Conservation (phyloP, 1,284 basidiomycete genomes). For the Sporisorium sorghi region DNA sequence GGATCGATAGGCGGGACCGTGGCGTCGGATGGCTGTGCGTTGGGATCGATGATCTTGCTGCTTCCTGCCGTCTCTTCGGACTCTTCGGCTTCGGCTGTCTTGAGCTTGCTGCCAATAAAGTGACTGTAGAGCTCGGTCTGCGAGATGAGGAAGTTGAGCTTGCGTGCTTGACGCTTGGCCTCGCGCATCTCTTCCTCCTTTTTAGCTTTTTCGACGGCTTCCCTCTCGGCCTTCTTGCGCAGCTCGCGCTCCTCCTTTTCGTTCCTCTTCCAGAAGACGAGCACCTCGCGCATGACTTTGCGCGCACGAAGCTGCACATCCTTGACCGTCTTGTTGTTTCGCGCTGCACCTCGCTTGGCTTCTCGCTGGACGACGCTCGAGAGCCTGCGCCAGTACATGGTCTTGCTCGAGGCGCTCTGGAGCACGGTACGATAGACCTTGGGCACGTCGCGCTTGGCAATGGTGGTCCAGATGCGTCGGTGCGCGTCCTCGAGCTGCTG, state of each 20-base stretch:
- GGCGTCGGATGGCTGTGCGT: slow-evolving; percentile 42
- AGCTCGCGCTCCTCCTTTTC: slow-evolving; percentile 91
- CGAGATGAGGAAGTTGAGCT: slow-evolving; percentile 98
- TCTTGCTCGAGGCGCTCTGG: slow-evolving; percentile 62
- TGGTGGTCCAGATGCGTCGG: slow-evolving; percentile 66
- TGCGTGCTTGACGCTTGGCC: slow-evolving; percentile 91
- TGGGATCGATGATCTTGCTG: slow-evolving; percentile 52
- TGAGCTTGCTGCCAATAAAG: slow-evolving; percentile 98
- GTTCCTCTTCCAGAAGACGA: slow-evolving; percentile 97
- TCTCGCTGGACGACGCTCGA: slow-evolving; percentile 81
- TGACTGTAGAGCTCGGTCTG: slow-evolving; percentile 99
- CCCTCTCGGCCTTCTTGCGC: slow-evolving; percentile 90
- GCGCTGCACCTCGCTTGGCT: slow-evolving; percentile 82
- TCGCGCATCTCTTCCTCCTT: slow-evolving; percentile 97
- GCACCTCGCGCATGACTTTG: slow-evolving; percentile 83
- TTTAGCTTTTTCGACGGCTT: slow-evolving; percentile 73
- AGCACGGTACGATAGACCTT: slow-evolving; percentile 67
- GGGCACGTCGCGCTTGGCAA: slow-evolving; percentile 68
- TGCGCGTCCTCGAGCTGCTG: slow-evolving; percentile 66
- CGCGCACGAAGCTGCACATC: slow-evolving; percentile 88
- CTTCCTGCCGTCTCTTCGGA: slow-evolving; percentile 73
- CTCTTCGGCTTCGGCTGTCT: slow-evolving; percentile 91
- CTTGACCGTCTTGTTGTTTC: slow-evolving; percentile 84
- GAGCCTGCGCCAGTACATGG: slow-evolving; percentile 80
- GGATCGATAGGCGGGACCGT: slow-evolving; percentile 75